Percentiles rank a stretch among this genome's conserved stretches.
These are phyloP conservation scores for Gastrodia elata DNA, from an alignment of 106 monocot species.

Conservation along the genomic window DNA sequence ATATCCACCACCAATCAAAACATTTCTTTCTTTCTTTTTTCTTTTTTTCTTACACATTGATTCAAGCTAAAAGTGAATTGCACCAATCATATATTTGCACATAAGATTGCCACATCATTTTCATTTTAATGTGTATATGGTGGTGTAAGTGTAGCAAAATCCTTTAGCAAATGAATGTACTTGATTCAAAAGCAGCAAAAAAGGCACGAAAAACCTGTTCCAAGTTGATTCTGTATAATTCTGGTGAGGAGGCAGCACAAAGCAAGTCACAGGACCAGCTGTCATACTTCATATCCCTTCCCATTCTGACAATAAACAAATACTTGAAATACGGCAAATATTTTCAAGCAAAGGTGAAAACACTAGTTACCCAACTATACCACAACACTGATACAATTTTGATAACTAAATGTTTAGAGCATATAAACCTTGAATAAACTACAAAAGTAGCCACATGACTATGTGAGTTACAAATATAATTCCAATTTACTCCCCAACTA, in stretches of 20 bases:
- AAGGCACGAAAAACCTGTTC: constrained; percentile 47
- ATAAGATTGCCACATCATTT: no score
- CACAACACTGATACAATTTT: constrained; percentile 1
- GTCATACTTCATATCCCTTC: constrained; percentile 91
- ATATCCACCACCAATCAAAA: no score
- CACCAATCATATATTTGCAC: no score
- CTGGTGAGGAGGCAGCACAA: constrained; percentile 95
- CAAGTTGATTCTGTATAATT: constrained; percentile 85
- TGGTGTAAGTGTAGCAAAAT: not conserved
- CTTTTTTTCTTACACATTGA: no score
- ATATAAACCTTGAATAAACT: not conserved
- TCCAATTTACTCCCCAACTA: no score
- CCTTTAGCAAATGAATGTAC: not conserved
- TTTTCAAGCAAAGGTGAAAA: not conserved
- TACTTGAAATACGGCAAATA: not conserved
- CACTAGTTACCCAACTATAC: not conserved
- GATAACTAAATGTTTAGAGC: not conserved
- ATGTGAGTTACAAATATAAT: no score
- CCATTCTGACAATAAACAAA: constrained; percentile 61
- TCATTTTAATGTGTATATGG: no score
- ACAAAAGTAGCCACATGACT: no score
- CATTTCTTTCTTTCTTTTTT: no score
- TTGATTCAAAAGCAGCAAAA: not conserved
- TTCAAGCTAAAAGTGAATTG: no score
- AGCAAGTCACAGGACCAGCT: constrained; percentile 95